Conservation (phyloP, 129 eudicot species). For the Pulicaria dysenterica region DNA sequence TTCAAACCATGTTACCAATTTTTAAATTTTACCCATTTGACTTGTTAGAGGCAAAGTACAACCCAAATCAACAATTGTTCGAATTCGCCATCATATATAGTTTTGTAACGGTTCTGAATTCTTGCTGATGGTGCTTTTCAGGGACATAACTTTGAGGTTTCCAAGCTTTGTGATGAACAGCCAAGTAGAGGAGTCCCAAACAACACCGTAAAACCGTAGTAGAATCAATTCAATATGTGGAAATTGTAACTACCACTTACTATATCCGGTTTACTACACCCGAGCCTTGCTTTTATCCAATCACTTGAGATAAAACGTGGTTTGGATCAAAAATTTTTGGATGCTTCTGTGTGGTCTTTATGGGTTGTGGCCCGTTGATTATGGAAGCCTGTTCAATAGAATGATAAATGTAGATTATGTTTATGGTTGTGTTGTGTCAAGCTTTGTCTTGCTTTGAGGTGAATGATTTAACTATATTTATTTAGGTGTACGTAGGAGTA, state of each 20-base stretch:
- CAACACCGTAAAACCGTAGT: constrained; percentile 26
- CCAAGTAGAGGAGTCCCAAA: constrained; percentile 36
- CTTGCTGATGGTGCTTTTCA: constrained; percentile 23
- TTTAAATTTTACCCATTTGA: neutral
- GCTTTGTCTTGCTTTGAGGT: too few species aligned
- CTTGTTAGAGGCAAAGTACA: neutral
- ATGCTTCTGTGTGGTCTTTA: constrained; percentile 17
- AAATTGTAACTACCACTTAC: neutral
- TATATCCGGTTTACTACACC: too few species aligned
- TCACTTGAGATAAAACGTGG: constrained; percentile 12
- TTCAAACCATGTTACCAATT: neutral
- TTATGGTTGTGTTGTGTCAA: too few species aligned
- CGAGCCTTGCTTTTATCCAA: neutral
- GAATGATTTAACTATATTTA: too few species aligned
- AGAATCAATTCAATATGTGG: neutral
- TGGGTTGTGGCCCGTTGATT: constrained; percentile 17
- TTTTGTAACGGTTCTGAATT: neutral
- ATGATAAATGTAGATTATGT: too few species aligned
- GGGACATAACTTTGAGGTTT: constrained; percentile 49
- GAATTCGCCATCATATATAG: neutral
- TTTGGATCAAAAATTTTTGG: constrained; percentile 10
- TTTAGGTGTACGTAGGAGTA: too few species aligned
- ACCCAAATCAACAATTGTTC: neutral
- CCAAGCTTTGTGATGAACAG: constrained; percentile 56
- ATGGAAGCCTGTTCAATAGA: constrained; percentile 10